Evolutionary conservation across 75 land plant genomes (phyloP), one percentile per base, ranked within the genome.

Genomic region (Cupressus sempervirens): DNA sequence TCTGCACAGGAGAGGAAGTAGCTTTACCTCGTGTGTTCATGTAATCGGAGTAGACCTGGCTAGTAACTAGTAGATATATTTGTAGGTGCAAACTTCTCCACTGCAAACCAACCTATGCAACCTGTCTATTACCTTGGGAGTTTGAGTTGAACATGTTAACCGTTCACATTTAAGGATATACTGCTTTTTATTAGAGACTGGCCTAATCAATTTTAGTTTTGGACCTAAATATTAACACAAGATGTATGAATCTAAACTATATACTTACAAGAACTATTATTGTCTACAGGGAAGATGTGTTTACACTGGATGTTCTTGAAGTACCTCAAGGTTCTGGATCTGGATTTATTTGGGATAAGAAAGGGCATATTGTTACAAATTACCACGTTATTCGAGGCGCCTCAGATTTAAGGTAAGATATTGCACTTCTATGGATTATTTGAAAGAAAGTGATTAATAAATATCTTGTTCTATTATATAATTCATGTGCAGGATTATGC

Each of bases 311-410:
- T 86, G 91, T 90, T 48, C 83, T 90, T 83, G 85, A 90, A 65
- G 91, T 90, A 72, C 91, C 91, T n/a, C 91, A 89, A 90, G 91
- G 91, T 32, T 90, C 91, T 65, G 91, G 91, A 67, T 90, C 91
- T 15, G 91, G 91, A 26, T 90, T 90, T 74, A 76, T 90, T 43
- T 90, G 91, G 91, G 91, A 90, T 83, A 88, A 82, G 48, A 38
- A 88, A 38, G 91, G 91, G 12, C 90, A 90, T 72, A 84, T 90
- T 76, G 91, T 90, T 43, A 90, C 91, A 72, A 90, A 90, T 68
- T 90, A 85, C 76, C 91, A 90, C 67, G 91, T 90, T 54, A 90
- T 90, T 58, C 76, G 91, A 75, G 91, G 91, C 0, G 90, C 91
- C 72, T 90, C 91, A 18, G 91, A 90, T 83, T 86, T 90, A 36